These are phyloP conservation scores for Candida dendrica DNA, from an alignment of 805 yeast species.

Conservation along the genomic window DNA sequence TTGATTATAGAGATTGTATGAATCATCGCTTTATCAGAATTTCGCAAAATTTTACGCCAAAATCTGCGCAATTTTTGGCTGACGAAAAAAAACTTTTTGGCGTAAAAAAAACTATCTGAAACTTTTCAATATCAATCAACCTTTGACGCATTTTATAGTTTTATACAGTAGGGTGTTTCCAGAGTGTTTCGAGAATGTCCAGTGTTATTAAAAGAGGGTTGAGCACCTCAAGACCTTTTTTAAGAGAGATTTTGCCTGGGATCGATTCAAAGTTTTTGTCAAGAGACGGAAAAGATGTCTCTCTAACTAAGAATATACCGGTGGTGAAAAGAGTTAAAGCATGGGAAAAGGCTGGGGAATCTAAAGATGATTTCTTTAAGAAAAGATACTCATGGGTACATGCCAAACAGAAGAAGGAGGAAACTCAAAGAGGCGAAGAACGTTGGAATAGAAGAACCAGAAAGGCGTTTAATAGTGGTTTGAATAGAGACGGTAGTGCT, in stretches of 20 bases:
- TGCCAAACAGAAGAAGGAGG: conserved; percentile 10
- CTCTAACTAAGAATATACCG: conserved; percentile 41
- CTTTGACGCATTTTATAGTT: no score
- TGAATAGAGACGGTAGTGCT: no score
- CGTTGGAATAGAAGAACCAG: conserved; percentile 4
- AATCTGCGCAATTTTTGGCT: no score
- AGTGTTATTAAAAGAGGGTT: background rate
- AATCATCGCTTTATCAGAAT: no score
- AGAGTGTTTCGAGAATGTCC: no score
- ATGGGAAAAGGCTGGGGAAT: conserved; percentile 58
- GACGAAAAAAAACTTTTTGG: no score
- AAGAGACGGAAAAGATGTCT: conserved; percentile 3
- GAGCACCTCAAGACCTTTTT: background rate
- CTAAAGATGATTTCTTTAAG: conserved; percentile 56
- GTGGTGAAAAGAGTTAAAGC: conserved; percentile 38
- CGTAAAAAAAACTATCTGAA: no score
- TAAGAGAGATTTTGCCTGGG: conserved; percentile 11
- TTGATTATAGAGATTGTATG: no score
- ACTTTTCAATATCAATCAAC: no score
- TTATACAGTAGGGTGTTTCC: no score
- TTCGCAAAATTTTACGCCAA: no score
- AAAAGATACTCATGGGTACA: conserved; percentile 62
- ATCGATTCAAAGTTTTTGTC: conserved; percentile 2
- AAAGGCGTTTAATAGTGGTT: background rate
- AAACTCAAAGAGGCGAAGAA: background rate